A percentile compares a stretch with the other conserved stretches of the same genome.
Conservation (phyloP, 768 basidiomycete genomes). For the Lactifluus pinguis region DNA sequence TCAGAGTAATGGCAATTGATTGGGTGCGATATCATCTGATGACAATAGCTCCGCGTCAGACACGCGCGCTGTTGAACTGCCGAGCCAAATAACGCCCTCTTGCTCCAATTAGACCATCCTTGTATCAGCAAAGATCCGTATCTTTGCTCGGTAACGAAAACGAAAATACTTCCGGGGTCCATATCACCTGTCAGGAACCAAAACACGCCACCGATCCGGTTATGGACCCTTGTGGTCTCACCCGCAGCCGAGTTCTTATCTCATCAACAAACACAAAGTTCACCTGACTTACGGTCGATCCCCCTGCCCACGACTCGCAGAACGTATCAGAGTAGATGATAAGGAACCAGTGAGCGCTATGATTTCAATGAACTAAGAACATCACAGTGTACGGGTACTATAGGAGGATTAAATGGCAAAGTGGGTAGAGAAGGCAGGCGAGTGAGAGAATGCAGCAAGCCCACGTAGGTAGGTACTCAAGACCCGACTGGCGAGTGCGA, state of each 20-base stretch:
- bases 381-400: constrained; percentile 1
- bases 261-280: too few species aligned
- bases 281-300: too few species aligned
- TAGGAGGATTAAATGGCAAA: background rate
- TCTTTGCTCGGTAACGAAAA: background rate
- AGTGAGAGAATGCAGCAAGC: background rate
- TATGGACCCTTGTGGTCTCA: too few species aligned
- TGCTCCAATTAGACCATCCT: background rate
- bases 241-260: too few species aligned
- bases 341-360: constrained; percentile 6
- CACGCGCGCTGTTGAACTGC: background rate
- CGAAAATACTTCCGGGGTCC: background rate
- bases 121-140: too few species aligned
- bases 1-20: too few species aligned
- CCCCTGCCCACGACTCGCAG: too few species aligned
- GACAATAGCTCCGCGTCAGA: constrained; percentile 18
- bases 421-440: constrained; percentile 5
- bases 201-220: too few species aligned
- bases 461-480: constrained; percentile 2
- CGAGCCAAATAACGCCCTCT: background rate
- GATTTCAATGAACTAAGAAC: constrained; percentile 6
- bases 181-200: constrained; percentile 1
- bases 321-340: too few species aligned
- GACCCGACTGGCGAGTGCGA: constrained; percentile 21
- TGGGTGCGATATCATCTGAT: constrained; percentile 32